Evolutionary conservation across 1,284 basidiomycete genomes (phyloP).

Genomic region (Apiotrichum porosum): DNA sequence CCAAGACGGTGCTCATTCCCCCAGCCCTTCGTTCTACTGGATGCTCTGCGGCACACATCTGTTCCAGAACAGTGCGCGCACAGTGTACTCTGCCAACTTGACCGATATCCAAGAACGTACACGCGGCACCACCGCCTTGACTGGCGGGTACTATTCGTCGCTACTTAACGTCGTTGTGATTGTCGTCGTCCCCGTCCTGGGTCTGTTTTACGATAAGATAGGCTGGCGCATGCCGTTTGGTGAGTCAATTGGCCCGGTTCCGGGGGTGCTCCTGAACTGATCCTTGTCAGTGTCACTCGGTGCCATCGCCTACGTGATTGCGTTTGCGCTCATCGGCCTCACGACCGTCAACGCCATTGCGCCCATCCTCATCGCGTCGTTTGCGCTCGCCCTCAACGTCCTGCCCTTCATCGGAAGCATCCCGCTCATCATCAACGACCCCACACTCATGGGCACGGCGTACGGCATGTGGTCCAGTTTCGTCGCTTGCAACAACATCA

Average conservation of each 20-base stretch:
- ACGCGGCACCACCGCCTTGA: conserved; percentile 32
- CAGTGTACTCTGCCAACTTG: conserved; percentile 36
- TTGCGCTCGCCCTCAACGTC: conserved; percentile 37
- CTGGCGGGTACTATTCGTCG: conserved; percentile 41
- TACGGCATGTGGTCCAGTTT: conserved; percentile 39
- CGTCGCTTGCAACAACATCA: conserved; percentile 22
- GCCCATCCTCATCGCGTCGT: conserved; percentile 36
- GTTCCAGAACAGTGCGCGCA: conserved; percentile 36
- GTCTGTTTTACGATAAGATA: conserved; percentile 25
- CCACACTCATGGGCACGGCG: conserved; percentile 41
- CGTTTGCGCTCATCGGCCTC: conserved; percentile 41
- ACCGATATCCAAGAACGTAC: conserved; percentile 45
- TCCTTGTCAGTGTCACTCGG: conserved; percentile 12
- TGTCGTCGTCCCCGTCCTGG: conserved; percentile 39
- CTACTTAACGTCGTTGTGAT: conserved; percentile 44
- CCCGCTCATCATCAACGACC: conserved; percentile 42
- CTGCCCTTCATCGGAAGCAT: conserved; percentile 42
- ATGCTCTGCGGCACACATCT: conserved; percentile 18
- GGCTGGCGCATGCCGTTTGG: conserved; percentile 24
- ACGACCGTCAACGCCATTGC: conserved; percentile 41
- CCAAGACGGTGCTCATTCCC: not conserved
- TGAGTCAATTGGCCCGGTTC: conserved; percentile 3
- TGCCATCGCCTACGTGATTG: conserved; percentile 38
- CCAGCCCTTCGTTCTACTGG: conserved; percentile 13
- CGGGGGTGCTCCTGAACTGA: not conserved